Evolutionary conservation across 1,139 yeast genomes (phyloP).

Genomic region (Zygoascus sp.): DNA sequence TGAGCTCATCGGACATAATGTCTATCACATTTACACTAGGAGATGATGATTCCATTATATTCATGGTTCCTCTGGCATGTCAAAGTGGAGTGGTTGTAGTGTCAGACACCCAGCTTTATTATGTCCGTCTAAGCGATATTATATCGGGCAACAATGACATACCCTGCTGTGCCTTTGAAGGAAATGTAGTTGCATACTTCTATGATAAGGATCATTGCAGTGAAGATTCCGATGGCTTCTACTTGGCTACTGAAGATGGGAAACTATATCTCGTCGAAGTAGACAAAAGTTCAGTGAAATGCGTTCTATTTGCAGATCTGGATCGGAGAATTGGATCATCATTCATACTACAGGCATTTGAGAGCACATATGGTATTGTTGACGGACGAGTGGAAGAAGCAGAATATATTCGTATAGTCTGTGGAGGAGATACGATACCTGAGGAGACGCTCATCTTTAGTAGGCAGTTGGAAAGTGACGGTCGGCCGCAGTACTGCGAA

Average conservation of each 20-base stretch:
- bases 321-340: constrained; percentile 18
- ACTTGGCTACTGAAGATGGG: constrained; percentile 18
- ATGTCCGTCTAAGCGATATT: constrained; percentile 21
- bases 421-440: constrained; percentile 11
- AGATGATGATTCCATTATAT: constrained; percentile 12
- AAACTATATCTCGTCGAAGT: constrained; percentile 17
- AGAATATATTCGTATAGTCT: constrained; percentile 8
- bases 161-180: constrained; percentile 10
- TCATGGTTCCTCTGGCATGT: constrained; percentile 22
- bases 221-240: constrained; percentile 16
- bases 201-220: constrained; percentile 12
- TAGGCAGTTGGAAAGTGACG: constrained; percentile 4
- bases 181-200: constrained; percentile 13
- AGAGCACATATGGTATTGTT: not conserved
- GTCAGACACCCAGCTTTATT: constrained; percentile 14
- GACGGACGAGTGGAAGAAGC: constrained; percentile 5
- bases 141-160: constrained; percentile 21
- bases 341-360: constrained; percentile 15
- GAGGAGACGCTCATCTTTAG: constrained; percentile 9
- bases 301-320: constrained; percentile 11
- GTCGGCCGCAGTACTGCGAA: constrained; percentile 1
- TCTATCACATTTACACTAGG: constrained; percentile 5
- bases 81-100: constrained; percentile 20
- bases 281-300: constrained; percentile 7
- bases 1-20: not conserved